These are phyloP conservation scores for Chlorella ohadii DNA, from an alignment of 139 green algal species.

Conservation along the genomic window DNA sequence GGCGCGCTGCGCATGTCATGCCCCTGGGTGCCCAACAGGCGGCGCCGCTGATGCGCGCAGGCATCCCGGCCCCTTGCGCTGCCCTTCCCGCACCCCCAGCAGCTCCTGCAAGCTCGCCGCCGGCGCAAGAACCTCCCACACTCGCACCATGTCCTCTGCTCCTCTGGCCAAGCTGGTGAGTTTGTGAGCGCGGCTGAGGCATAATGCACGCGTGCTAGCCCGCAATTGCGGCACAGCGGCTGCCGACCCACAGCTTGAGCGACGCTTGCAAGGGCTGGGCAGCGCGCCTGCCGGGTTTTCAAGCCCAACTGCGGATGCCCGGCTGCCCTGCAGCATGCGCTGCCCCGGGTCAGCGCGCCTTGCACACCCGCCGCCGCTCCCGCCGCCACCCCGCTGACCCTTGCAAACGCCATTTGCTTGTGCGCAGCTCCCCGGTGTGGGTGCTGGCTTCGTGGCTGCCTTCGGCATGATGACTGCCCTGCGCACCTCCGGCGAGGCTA, in stretches of 20 bases:
- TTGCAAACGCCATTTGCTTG: neutral
- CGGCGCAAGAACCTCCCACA: neutral
- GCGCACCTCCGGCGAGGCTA: neutral
- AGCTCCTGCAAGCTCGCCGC: neutral
- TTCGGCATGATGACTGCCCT: neutral
- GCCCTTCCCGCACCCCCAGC: neutral
- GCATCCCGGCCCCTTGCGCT: neutral
- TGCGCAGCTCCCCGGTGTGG: neutral
- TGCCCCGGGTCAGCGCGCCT: neutral
- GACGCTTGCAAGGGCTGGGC: neutral
- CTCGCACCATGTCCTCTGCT: constrained; percentile 3
- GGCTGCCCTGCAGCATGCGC: neutral
- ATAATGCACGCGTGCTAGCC: neutral
- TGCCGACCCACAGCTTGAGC: neutral
- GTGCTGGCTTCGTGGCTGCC: neutral
- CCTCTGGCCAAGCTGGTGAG: constrained; percentile 9
- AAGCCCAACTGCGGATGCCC: neutral
- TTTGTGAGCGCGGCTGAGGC: neutral
- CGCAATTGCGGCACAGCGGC: neutral
- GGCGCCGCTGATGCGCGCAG: neutral
- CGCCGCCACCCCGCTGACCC: neutral
- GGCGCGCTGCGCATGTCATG: neutral
- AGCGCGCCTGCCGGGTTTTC: neutral
- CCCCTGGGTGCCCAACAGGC: neutral
- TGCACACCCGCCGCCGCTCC: neutral